Conservation (phyloP, 225 moss, liverwort and hornwort genomes). For the Bryoerythrophyllum caledonicum region DNA sequence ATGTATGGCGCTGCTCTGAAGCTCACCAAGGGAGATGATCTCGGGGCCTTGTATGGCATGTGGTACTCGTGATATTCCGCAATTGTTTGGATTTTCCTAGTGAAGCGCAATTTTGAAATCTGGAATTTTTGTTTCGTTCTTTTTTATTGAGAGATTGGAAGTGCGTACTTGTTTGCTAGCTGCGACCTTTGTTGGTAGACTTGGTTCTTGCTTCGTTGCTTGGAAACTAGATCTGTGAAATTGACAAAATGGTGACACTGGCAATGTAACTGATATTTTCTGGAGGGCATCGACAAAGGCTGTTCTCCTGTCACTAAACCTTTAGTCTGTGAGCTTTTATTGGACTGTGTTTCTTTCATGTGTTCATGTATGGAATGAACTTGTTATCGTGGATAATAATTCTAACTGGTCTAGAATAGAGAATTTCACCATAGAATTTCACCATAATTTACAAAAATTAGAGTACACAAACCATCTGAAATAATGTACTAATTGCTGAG, state of each 20-base stretch:
- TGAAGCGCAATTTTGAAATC: not conserved
- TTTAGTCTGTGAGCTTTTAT: too few relatives aligned
- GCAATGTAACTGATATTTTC: not conserved
- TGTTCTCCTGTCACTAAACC: too few relatives aligned
- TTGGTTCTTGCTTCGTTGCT: not conserved
- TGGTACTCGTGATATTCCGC: constrained; percentile 37
- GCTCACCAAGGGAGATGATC: constrained; percentile 31
- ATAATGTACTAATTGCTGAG: too few relatives aligned
- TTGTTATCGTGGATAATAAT: too few relatives aligned
- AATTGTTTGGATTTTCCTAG: constrained; percentile 4
- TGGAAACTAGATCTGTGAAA: not conserved
- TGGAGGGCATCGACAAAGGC: not conserved
- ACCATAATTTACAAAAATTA: too few relatives aligned
- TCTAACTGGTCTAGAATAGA: too few relatives aligned
- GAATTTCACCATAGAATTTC: too few relatives aligned
- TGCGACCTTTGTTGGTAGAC: not conserved
- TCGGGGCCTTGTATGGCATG: constrained; percentile 30
- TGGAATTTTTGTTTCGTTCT: not conserved
- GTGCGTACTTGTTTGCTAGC: not conserved
- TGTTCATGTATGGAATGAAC: too few relatives aligned
- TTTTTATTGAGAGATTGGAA: not conserved
- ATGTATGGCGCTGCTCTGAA: constrained; percentile 74
- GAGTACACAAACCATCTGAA: too few relatives aligned
- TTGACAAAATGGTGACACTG: not conserved
- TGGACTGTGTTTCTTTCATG: too few relatives aligned